phyloP scores from a whole-genome alignment of 768 basidiomycete species.

The Boletus sp. region DNA sequence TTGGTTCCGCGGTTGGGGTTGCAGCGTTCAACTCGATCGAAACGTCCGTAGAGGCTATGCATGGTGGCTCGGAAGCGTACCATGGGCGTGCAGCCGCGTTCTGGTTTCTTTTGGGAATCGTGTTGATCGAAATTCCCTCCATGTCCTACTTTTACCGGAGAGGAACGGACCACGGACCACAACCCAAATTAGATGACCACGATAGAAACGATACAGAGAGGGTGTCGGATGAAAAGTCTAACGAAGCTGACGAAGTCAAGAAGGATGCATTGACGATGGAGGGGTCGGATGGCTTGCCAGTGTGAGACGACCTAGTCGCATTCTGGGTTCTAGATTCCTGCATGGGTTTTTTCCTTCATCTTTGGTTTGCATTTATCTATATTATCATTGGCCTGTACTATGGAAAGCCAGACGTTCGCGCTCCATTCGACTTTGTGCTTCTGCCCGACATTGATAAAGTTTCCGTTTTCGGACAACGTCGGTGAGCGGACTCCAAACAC shows the following conservation, averaged over 20 bases:
- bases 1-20: slow-evolving; percentile 50
- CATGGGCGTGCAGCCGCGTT: slow-evolving; percentile 44
- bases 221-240: background rate
- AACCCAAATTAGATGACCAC: background rate
- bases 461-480: too few species aligned
- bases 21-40: slow-evolving; percentile 50
- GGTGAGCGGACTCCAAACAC: too few species aligned
- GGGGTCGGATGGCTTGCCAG: background rate
- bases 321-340: background rate
- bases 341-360: background rate
- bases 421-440: too few species aligned
- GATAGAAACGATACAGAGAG: background rate
- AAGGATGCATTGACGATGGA: background rate
- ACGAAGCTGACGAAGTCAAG: background rate
- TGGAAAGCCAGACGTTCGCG: too few species aligned
- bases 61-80: slow-evolving; percentile 34
- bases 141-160: slow-evolving; percentile 37
- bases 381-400: too few species aligned
- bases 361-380: background rate
- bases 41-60: slow-evolving; percentile 38
- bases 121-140: slow-evolving; percentile 31
- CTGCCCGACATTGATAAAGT: too few species aligned
- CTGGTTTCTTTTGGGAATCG: slow-evolving; percentile 43
- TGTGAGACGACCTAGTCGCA: background rate
- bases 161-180: slow-evolving; percentile 8